Percentiles rank a stretch among this genome's conserved stretches.
phyloP scores from a whole-genome alignment of 2,329 filamentous ascomycete species.

The Teratosphaeria gauchensis region DNA sequence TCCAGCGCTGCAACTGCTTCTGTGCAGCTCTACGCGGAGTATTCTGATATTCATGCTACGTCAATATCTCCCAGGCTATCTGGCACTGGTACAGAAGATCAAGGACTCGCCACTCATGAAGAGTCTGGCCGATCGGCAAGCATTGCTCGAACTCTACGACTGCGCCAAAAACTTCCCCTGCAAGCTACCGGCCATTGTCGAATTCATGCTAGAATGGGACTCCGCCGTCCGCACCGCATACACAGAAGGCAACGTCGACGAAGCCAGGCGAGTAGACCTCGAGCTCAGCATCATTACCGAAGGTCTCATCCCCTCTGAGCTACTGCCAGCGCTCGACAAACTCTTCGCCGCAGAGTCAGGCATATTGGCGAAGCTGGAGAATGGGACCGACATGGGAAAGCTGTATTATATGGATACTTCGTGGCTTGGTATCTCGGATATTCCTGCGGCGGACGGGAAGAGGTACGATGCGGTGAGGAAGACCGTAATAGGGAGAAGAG shows the following conservation, averaged over 20 bases:
- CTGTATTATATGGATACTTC: slow-evolving; percentile 66
- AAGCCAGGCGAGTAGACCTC: slow-evolving; percentile 36
- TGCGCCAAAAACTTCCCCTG: slow-evolving; percentile 39
- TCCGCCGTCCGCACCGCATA: slow-evolving; percentile 54
- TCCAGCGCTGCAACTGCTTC: slow-evolving; percentile 42
- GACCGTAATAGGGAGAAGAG: slow-evolving; percentile 28
- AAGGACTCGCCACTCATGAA: slow-evolving; percentile 7
- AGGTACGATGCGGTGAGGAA: slow-evolving; percentile 51
- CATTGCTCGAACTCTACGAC: slow-evolving; percentile 46
- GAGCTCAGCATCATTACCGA: slow-evolving; percentile 47
- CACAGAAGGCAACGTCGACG: slow-evolving; percentile 34
- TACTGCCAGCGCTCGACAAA: slow-evolving; percentile 31
- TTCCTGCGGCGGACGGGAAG: slow-evolving; percentile 25
- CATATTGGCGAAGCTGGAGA: slow-evolving; percentile 47
- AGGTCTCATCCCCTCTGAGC: slow-evolving; percentile 41
- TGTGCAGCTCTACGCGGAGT: slow-evolving; percentile 64
- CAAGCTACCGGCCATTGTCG: slow-evolving; percentile 37
- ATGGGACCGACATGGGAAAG: slow-evolving; percentile 52
- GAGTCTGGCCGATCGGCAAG: slow-evolving; percentile 44
- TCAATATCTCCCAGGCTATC: not conserved
- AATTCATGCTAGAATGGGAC: slow-evolving; percentile 49
- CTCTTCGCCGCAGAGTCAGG: slow-evolving; percentile 40
- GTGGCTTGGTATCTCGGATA: slow-evolving; percentile 50
- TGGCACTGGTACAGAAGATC: not conserved
- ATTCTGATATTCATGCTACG: slow-evolving; percentile 48